Conservation (phyloP, 495 filamentous ascomycete genomes). For the Apodospora peruviana region DNA sequence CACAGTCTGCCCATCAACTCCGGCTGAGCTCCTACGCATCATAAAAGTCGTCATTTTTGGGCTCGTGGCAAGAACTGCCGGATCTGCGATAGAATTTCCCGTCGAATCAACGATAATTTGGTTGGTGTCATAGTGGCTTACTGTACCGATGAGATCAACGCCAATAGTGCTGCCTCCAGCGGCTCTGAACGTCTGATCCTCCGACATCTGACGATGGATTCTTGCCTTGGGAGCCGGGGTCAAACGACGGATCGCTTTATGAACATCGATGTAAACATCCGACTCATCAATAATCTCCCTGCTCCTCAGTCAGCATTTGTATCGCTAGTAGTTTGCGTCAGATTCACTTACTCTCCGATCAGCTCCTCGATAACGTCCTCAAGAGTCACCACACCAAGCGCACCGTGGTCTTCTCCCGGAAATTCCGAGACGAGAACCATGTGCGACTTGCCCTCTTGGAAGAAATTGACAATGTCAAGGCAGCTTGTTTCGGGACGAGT, state of each 20-base stretch:
- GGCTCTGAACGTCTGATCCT: conserved; percentile 9
- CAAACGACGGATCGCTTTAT: conserved; percentile 84
- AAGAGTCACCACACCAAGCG: conserved; percentile 86
- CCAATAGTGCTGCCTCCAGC: conserved; percentile 8
- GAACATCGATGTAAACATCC: conserved; percentile 92
- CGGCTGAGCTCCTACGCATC: conserved; percentile 50
- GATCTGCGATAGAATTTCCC: conserved; percentile 21
- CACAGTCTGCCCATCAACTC: conserved; percentile 36
- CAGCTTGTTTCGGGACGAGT: conserved; percentile 93
- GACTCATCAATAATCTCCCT: conserved; percentile 80
- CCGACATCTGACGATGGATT: conserved; percentile 19
- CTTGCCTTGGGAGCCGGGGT: conserved; percentile 33
- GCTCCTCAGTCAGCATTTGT: conserved; percentile 6
- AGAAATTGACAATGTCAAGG: conserved; percentile 97
- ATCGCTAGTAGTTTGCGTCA: not conserved
- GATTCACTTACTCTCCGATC: conserved; percentile 81
- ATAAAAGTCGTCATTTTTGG: conserved; percentile 46
- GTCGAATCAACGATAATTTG: conserved; percentile 10
- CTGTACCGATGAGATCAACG: conserved; percentile 7
- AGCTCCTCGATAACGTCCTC: conserved; percentile 98
- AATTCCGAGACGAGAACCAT: conserved; percentile 94
- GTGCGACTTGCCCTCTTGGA: conserved; percentile 97
- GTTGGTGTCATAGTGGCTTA: conserved; percentile 2
- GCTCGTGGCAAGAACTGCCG: conserved; percentile 24
- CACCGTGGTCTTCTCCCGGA: conserved; percentile 83